Evolutionary conservation across 805 yeast genomes (phyloP).

Genomic region (Starmerella apicola): DNA sequence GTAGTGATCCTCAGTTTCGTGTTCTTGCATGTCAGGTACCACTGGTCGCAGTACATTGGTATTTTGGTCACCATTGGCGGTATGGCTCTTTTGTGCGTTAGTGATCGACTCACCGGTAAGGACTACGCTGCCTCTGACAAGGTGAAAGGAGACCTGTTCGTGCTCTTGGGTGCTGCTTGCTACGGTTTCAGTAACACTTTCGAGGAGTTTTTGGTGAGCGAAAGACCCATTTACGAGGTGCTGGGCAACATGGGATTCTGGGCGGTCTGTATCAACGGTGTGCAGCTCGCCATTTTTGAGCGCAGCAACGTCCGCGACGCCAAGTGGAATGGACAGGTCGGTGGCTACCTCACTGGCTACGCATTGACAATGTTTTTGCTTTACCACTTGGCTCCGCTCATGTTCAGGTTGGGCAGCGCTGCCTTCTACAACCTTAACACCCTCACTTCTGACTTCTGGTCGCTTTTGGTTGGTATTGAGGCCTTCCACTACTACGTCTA

Average conservation of each 20-base stretch:
- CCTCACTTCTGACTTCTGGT: slow-evolving; percentile 37
- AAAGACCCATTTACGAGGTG: slow-evolving; percentile 35
- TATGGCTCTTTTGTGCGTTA: slow-evolving; percentile 32
- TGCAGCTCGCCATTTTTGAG: slow-evolving; percentile 35
- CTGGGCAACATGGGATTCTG: slow-evolving; percentile 34
- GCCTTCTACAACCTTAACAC: slow-evolving; percentile 35
- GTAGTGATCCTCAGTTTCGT: slow-evolving; percentile 33
- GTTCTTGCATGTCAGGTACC: slow-evolving; percentile 34
- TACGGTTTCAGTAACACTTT: slow-evolving; percentile 35
- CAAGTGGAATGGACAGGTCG: slow-evolving; percentile 30
- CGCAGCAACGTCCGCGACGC: slow-evolving; percentile 29
- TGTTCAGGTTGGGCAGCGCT: slow-evolving; percentile 36
- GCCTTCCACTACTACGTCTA: slow-evolving; percentile 35
- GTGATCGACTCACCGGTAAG: slow-evolving; percentile 32
- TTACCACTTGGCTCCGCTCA: slow-evolving; percentile 33
- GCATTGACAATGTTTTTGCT: slow-evolving; percentile 31
- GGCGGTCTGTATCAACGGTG: slow-evolving; percentile 33
- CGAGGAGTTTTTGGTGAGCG: slow-evolving; percentile 35
- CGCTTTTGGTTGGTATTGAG: slow-evolving; percentile 32
- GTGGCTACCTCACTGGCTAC: slow-evolving; percentile 35
- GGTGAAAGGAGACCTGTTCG: slow-evolving; percentile 36
- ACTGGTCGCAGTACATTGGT: slow-evolving; percentile 35
- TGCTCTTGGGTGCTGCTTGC: slow-evolving; percentile 34
- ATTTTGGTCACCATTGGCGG: slow-evolving; percentile 33
- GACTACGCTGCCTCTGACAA: slow-evolving; percentile 31